Evolutionary conservation across 2,329 filamentous ascomycete genomes (phyloP), one percentile per base, ranked within the genome.

Genomic region (Penicillium sp.): DNA sequence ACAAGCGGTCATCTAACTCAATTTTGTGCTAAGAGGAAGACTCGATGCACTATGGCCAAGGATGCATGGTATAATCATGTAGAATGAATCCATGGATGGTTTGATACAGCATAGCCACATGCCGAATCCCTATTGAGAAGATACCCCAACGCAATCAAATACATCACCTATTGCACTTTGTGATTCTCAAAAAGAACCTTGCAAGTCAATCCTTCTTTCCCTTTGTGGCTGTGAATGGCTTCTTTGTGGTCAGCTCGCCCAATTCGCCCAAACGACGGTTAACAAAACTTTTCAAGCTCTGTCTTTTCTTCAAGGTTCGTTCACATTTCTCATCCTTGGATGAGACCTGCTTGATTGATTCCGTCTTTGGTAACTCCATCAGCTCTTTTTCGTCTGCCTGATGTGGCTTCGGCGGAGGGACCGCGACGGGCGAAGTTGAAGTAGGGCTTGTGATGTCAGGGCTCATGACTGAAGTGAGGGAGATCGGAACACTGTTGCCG

Each of bases 401-500:
- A 15, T 38, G 31, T 31, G 46, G 29, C 16, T 25, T 33, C 38
- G 15, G 39, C 3, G 13, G 21, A 47, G 34, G 16, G 36, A 29
- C 11, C 10, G 34, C 25, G 10, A 16, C 6, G 11, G 48, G 41
- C 19, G 50, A 43, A 33, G 27, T 19, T 21, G 41, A 41, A 41
- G 33, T 13, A n/a, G 31, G 38, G 16, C 29, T 44, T 31, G 33
- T 27, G n/a, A 34, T 19, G 19, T 44, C 36, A 13, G 53, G 36
- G 51, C 63, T 46, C 64, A 65, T 33, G 62, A 62, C 9, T 57
- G 62, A 23, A 60, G 66, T 16, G 55, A 62, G n/a, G 50, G 65
- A 58, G 16, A 68, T 25, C 13, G 67, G 66, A 4, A 25, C 55
- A 50, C 69, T 74, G 23, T 62, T 60, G 1, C 61, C 61, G 33